Conservation (phyloP, 2,329 filamentous ascomycete genomes). For the Teratosphaeria epicoccoides region DNA sequence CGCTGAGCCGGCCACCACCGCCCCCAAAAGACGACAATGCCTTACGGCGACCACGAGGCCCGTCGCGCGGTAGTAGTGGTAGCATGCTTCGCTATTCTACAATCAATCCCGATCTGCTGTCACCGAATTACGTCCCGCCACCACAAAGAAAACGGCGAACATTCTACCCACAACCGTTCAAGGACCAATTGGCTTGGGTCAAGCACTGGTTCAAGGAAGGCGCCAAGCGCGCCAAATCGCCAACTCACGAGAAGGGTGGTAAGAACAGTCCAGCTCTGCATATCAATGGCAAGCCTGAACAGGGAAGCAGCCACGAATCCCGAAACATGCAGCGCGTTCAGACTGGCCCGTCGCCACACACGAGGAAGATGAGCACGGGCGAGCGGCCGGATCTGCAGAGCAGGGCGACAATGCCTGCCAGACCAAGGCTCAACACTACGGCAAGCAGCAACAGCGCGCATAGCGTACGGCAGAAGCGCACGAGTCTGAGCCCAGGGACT, state of each 20-base stretch:
- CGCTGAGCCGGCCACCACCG: conserved; percentile 63
- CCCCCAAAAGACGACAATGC: conserved; percentile 63
- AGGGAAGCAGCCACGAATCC: conserved; percentile 7
- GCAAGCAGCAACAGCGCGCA: conserved; percentile 24
- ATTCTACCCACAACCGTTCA: conserved; percentile 51
- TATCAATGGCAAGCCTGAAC: conserved; percentile 5
- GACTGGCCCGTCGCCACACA: conserved; percentile 23
- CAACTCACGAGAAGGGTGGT: conserved; percentile 24
- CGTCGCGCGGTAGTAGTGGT: conserved; percentile 40
- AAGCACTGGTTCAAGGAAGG: conserved; percentile 63
- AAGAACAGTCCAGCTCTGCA: conserved; percentile 11
- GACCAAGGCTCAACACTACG: conserved; percentile 35
- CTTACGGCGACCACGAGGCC: conserved; percentile 44
- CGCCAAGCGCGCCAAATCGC: conserved; percentile 52
- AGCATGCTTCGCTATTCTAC: conserved; percentile 82
- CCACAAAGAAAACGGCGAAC: conserved; percentile 39
- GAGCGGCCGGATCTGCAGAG: conserved; percentile 29
- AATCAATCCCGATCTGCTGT: conserved; percentile 51
- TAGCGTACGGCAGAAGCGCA: conserved; percentile 27
- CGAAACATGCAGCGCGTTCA: conserved; percentile 27
- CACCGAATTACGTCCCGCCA: conserved; percentile 37
- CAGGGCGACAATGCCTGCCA: conserved; percentile 28
- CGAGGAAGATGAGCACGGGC: conserved; percentile 23
- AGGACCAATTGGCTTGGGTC: conserved; percentile 55
- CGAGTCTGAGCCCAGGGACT: conserved; percentile 61